Evolutionary conservation across 1,284 basidiomycete species (phyloP), one percentile per base, ranked within the genome.

Genomic region (Butyriboletus appendiculatus): DNA sequence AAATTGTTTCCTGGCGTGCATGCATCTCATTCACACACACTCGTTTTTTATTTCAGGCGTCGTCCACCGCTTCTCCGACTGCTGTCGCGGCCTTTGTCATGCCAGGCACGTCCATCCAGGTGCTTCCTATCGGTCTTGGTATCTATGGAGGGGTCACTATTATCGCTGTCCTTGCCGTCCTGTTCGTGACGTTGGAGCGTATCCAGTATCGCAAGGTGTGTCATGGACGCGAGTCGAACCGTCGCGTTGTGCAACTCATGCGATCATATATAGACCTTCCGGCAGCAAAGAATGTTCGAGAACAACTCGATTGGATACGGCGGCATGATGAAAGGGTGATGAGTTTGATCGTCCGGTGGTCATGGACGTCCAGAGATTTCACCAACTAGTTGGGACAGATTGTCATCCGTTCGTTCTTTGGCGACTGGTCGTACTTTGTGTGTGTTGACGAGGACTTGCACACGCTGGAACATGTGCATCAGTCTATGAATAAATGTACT

Each of bases 71-170:
- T n/a, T 74, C 79, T 14, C 66, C 73, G 24, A 64, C 72, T 11
- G 67, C 76, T 11, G 63, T 75, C 3, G 72, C 77, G 5, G 73
- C 78, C 11, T 89, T 90, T 71, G 66, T 72, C 37, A 71, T 91
- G 40, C 90, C 90, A 5, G 90, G 90, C 24, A 88, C 83, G 72
- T 77, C 78, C 53, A 65, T 93, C 22, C 80, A 82, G 35, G 90
- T 93, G 5, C 75, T 92, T 46, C 91, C 90, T 0, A 84, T 92
- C 59, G 90, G 90, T 61, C 76, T 93, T 46, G 88, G 86, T 53
- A 79, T 93, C 18, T 92, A 90, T 66, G 89, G 86, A 44, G 90
- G 88, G 60, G 86, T 93, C 56, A 89, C 88, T 24, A 85, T 87
- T 12, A 86, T 92, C 64, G 86, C 85, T 20, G 69, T 93, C 61